Conservation (phyloP, 768 basidiomycete species). For the Cystobasidiopsis lactophilus region DNA sequence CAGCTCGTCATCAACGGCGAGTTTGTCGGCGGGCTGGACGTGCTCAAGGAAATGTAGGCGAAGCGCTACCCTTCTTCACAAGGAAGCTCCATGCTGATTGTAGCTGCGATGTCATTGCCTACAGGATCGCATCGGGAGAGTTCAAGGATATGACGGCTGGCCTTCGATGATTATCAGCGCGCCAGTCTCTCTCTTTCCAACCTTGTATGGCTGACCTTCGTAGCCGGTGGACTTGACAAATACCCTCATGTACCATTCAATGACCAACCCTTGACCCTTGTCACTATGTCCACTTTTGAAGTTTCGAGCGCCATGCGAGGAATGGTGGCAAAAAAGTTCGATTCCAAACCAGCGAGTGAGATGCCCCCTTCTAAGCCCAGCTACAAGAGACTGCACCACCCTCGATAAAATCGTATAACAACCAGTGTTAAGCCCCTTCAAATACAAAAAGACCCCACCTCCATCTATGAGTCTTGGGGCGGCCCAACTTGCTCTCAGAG, state of each 20-base stretch:
- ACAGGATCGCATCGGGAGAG: conserved; percentile 1
- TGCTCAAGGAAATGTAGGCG: conserved; percentile 72
- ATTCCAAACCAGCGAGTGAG: too few relatives aligned
- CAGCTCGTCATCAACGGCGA: conserved; percentile 75
- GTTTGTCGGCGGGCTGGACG: conserved; percentile 82
- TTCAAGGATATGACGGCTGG: background rate
- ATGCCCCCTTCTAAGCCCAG: too few relatives aligned
- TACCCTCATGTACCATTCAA: background rate
- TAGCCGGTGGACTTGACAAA: background rate
- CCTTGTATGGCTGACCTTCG: background rate
- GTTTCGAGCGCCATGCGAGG: too few relatives aligned
- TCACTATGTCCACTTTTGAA: background rate
- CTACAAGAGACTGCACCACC: too few relatives aligned
- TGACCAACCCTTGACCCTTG: background rate
- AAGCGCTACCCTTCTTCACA: conserved; percentile 56
- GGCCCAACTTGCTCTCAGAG: too few relatives aligned
- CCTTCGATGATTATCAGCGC: background rate
- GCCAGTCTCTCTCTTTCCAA: background rate
- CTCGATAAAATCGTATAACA: too few relatives aligned
- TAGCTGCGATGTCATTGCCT: background rate
- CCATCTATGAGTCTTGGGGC: too few relatives aligned
- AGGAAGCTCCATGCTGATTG: too few relatives aligned
- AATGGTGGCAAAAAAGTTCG: too few relatives aligned
- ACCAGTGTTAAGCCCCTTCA: too few relatives aligned
- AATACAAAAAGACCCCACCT: too few relatives aligned